Evolutionary conservation across 2,329 filamentous ascomycete species (phyloP), one percentile per base, ranked within the genome.

Genomic region (Aspergillus sp.): DNA sequence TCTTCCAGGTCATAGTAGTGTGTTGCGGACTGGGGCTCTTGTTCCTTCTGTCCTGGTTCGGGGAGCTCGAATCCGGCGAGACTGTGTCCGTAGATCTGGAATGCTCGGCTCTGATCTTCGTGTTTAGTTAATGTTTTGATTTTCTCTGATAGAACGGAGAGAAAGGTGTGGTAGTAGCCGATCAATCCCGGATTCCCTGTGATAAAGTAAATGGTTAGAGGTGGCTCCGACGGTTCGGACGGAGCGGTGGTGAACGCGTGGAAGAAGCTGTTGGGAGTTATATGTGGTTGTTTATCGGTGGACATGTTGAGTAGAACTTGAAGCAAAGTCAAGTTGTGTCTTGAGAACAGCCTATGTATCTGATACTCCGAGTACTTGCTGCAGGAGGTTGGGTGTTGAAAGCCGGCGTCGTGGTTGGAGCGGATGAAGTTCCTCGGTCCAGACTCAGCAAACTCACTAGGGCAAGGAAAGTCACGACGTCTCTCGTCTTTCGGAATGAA

Each of bases 111-210:
- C 6, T 32, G n/a, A n/a, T 52, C 54, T 29, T 20, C 46, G n/a
- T 47, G 45, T 10, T 31, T 32, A 39, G 16, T 9, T 36, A 31
- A 49, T n/a, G 6, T 4, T 11, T 51, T 56, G 18, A 72, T 54
- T 20, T 64, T 73, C 54, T 62, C 63, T 46, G 70, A 66, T 2
- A 81, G 64, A 12, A 74, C 63, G 7, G 76, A 76, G 36, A 81
- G 67, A 60, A 80, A 81, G 1, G 71, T 68, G 57, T 78, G 71
- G 64, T 81, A 82, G 71, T 83, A 84, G 7, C 74, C 72, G 56
- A 82, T 79, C 39, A 84, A 68, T 2, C 80, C 78, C 2, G 81
- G 79, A 62, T 83, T 84, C 26, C 81, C 81, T 22, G 81, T 77
- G 32, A 84, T 76, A 57, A 83, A 80, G 65, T 77, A 81, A 12